A percentile compares a stretch with the other conserved stretches of the same genome.
phyloP scores from a whole-genome alignment of 2,329 filamentous ascomycete genomes.

The Penicillium hordei region DNA sequence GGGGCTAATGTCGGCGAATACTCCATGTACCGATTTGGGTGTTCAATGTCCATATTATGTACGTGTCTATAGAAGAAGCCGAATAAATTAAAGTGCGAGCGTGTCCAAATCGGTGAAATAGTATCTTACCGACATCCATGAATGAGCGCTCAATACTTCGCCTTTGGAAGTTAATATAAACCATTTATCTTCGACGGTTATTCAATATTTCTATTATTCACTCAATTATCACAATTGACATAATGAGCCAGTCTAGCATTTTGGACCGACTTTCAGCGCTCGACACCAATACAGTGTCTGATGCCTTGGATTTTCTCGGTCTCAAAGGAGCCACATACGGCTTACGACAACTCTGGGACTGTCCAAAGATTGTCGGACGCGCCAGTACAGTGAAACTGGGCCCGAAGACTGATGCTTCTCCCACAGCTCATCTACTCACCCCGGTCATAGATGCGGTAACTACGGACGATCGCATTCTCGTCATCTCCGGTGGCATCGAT shows the following conservation, averaged over 20 bases:
- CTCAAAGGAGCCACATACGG: conserved; percentile 25
- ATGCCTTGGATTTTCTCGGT: conserved; percentile 24
- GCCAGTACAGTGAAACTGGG: conserved; percentile 25
- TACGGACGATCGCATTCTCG: conserved; percentile 22
- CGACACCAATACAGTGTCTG: conserved; percentile 27
- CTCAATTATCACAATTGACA: not conserved
- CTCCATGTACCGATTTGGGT: not conserved
- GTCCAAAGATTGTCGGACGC: conserved; percentile 25
- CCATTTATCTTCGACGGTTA: not conserved
- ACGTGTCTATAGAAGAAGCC: not conserved
- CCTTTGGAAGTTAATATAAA: not conserved
- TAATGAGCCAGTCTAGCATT: not conserved
- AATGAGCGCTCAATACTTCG: not conserved
- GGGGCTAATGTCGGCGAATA: not conserved
- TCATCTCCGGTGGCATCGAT: conserved; percentile 21
- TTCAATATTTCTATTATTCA: not conserved
- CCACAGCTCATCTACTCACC: conserved; percentile 18
- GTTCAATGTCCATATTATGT: not conserved
- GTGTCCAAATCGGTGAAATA: not conserved
- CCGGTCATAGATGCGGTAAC: conserved; percentile 21
- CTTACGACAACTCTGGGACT: conserved; percentile 24
- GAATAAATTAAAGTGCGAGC: no score
- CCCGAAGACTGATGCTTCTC: conserved; percentile 9
- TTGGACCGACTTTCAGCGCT: conserved; percentile 19
- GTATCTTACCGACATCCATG: not conserved